Conservation (phyloP, 2,329 filamentous ascomycete species). For the Aaosphaeria pasadenensis region DNA sequence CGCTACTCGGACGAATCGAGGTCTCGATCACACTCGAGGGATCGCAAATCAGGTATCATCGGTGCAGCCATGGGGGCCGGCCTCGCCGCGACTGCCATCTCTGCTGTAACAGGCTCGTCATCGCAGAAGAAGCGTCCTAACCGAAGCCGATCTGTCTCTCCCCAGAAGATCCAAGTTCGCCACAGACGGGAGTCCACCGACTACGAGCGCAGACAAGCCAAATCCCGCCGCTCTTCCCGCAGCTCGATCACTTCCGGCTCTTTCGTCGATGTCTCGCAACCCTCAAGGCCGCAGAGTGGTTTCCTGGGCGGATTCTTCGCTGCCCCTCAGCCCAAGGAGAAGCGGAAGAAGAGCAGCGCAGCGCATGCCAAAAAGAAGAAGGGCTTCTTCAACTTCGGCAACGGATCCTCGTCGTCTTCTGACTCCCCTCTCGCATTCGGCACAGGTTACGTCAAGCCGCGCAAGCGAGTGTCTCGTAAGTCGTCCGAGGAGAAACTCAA, state of each 20-base stretch:
- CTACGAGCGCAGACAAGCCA: constrained; percentile 23
- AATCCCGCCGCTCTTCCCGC: constrained; percentile 25
- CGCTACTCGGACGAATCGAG: constrained; percentile 35
- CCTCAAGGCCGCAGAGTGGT: constrained; percentile 44
- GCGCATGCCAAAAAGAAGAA: constrained; percentile 40
- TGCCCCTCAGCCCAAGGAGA: constrained; percentile 45
- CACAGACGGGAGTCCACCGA: constrained; percentile 29
- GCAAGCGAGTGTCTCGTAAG: constrained; percentile 30
- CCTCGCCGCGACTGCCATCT: constrained; percentile 39
- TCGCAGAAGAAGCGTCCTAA: constrained; percentile 24
- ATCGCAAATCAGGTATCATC: constrained; percentile 32
- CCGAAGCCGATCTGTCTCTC: constrained; percentile 34
- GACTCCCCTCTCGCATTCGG: constrained; percentile 49
- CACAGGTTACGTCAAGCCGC: constrained; percentile 28
- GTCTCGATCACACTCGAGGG: constrained; percentile 39
- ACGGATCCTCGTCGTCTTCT: constrained; percentile 45
- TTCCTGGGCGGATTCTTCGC: constrained; percentile 56
- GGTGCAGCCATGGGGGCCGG: constrained; percentile 39
- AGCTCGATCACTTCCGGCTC: constrained; percentile 52
- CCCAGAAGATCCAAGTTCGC: constrained; percentile 26
- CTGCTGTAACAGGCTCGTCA: constrained; percentile 28
- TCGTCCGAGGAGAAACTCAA: constrained; percentile 47
- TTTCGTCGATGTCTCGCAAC: constrained; percentile 64
- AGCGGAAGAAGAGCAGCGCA: constrained; percentile 18
- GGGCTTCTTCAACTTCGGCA: constrained; percentile 50